Evolutionary conservation across 2,329 filamentous ascomycete species (phyloP).

Genomic region (Colletotrichum sp.): DNA sequence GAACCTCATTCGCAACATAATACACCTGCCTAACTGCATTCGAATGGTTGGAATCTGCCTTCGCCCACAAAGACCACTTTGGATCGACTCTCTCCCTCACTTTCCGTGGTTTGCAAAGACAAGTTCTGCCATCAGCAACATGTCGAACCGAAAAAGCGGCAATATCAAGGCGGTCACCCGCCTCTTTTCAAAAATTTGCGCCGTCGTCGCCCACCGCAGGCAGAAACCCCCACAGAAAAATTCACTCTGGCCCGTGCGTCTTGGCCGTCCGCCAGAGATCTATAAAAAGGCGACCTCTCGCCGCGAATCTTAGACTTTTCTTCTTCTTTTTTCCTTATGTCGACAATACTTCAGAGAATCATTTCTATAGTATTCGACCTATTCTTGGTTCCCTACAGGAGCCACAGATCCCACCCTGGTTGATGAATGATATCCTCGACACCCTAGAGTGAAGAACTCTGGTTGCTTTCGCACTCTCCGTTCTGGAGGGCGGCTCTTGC

Average conservation of each 20-base stretch:
- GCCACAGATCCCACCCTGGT: conserved; percentile 95
- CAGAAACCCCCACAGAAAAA: background rate
- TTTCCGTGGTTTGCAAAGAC: background rate
- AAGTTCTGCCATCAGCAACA: background rate
- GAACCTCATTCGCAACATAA: background rate
- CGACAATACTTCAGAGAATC: conserved; percentile 81
- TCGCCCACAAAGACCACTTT: background rate
- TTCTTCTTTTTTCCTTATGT: conserved; percentile 59
- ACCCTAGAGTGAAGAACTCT: conserved; percentile 84
- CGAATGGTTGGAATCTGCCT: background rate
- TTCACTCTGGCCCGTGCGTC: background rate
- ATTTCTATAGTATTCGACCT: conserved; percentile 98
- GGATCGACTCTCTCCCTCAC: background rate
- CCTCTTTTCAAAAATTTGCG: conserved; percentile 4
- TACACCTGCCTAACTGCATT: background rate
- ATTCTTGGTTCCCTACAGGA: conserved; percentile 91
- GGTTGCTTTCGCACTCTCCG: conserved; percentile 65
- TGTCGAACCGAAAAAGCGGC: background rate
- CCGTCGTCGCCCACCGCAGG: background rate
- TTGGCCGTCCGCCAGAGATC: background rate
- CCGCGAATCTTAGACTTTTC: conserved; percentile 37
- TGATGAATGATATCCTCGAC: conserved; percentile 91
- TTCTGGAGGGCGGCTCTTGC: conserved; percentile 61
- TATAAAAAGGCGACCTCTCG: conserved; percentile 45
- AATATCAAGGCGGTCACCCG: conserved; percentile 12